These are phyloP conservation scores for Tetrapisispora nanseiensis DNA, from an alignment of 805 yeast genomes.

Conservation along the genomic window DNA sequence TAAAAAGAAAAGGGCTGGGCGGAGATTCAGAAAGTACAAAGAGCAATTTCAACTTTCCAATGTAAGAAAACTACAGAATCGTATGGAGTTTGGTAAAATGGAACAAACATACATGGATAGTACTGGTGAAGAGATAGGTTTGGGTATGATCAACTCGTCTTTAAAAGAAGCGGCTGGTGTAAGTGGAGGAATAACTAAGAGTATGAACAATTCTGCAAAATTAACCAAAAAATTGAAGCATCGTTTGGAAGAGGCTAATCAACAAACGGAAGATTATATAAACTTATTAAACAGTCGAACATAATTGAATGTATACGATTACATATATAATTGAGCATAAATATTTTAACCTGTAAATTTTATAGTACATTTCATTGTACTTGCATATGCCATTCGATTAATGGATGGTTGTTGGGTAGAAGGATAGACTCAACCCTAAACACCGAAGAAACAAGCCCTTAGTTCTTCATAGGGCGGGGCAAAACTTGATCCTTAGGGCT, in stretches of 20 bases:
- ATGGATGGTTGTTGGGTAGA: no score
- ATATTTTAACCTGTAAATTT: no score
- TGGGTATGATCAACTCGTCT: conserved; percentile 51
- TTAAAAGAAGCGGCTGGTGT: conserved; percentile 18
- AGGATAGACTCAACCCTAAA: not conserved
- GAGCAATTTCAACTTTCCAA: conserved; percentile 77
- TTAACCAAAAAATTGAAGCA: conserved; percentile 52
- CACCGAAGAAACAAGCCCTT: no score
- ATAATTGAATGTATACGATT: no score
- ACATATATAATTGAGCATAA: no score
- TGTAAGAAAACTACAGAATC: conserved; percentile 70
- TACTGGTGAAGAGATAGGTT: conserved; percentile 72
- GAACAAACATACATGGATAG: conserved; percentile 55
- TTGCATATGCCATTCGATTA: no score
- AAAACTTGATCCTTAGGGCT: no score
- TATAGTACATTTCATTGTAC: no score
- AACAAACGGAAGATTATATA: conserved; percentile 12
- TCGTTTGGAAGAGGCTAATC: conserved; percentile 31
- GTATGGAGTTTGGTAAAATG: conserved; percentile 69
- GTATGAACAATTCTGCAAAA: conserved; percentile 43
- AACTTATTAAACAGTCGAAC: conserved; percentile 2
- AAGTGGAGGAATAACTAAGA: conserved; percentile 20
- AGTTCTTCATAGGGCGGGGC: not conserved
- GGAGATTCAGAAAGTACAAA: conserved; percentile 66
- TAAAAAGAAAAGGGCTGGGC: conserved; percentile 81